Conservation (phyloP, 208 protist genomes). For the Leishmania arabica region DNA sequence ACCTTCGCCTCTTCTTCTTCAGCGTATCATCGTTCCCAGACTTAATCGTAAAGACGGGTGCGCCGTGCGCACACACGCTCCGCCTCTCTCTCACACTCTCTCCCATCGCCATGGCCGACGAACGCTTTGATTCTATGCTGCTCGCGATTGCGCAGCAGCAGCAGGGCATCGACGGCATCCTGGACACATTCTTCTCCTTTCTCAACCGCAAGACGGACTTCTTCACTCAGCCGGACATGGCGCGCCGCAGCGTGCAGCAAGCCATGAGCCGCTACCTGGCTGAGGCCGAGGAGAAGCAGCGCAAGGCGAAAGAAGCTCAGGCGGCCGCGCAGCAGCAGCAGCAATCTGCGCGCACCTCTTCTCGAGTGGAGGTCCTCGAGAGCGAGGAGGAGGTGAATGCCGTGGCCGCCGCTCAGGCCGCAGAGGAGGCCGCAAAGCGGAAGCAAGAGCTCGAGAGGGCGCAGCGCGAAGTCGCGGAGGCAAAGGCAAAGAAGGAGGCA, state of each 20-base stretch:
- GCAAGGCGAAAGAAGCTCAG: conserved; percentile 28
- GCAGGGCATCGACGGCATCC: conserved; percentile 87
- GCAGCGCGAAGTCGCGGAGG: conserved; percentile 46
- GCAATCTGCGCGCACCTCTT: conserved; percentile 20
- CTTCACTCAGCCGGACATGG: conserved; percentile 86
- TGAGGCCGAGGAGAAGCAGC: conserved; percentile 54
- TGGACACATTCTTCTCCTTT: conserved; percentile 93
- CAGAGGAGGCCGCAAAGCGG: conserved; percentile 56
- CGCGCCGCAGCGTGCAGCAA: conserved; percentile 49
- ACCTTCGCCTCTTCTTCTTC: neutral
- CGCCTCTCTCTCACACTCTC: neutral
- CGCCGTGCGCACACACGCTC: neutral
- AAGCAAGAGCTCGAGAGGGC: conserved; percentile 61
- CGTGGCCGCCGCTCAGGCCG: conserved; percentile 44
- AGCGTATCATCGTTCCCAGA: neutral
- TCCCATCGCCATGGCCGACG: conserved; percentile 33
- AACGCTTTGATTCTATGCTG: conserved; percentile 89
- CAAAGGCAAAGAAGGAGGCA: conserved; percentile 37
- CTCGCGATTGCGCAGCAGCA: conserved; percentile 93
- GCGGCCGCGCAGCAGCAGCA: conserved; percentile 17
- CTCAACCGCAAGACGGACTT: conserved; percentile 93
- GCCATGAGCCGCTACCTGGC: conserved; percentile 62
- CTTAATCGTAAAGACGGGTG: neutral
- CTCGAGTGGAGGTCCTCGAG: conserved; percentile 80
- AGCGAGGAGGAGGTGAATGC: conserved; percentile 62